Conservation (phyloP, 345 rosid genomes). For the Clausena lansium region DNA sequence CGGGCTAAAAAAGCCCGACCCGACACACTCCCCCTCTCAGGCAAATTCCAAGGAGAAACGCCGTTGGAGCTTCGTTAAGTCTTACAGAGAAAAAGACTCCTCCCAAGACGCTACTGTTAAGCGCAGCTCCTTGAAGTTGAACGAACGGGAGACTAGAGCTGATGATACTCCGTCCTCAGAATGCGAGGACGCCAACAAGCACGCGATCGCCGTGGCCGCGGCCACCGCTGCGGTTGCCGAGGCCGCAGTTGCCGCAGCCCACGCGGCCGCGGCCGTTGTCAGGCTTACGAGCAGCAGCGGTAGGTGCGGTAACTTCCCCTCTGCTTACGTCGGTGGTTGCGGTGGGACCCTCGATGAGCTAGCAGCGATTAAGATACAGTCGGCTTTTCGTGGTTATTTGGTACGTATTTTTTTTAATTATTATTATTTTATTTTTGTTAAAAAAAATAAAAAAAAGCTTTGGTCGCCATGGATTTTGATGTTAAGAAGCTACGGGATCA, state of each 20-base stretch:
- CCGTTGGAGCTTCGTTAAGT: constrained; percentile 84
- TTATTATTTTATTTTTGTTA: background rate
- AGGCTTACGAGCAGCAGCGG: constrained; percentile 74
- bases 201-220: constrained; percentile 78
- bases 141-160: background rate
- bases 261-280: constrained; percentile 74
- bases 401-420: constrained; percentile 37
- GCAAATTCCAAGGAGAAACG: constrained; percentile 50
- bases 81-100: constrained; percentile 50
- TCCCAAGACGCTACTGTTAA: background rate
- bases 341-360: constrained; percentile 29
- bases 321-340: constrained; percentile 28
- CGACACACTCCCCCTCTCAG: constrained; percentile 16
- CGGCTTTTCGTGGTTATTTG: constrained; percentile 89
- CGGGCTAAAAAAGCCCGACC: constrained; percentile 63
- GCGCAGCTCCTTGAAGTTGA: constrained; percentile 2
- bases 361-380: constrained; percentile 77
- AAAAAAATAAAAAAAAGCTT: no score
- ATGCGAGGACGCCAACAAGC: constrained; percentile 33
- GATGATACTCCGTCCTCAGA: background rate
- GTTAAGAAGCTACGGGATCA: constrained; percentile 9
- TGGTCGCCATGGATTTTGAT: background rate
- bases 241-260: constrained; percentile 76
- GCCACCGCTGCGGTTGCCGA: constrained; percentile 82
- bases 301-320: constrained; percentile 35